Evolutionary conservation across 345 rosid species (phyloP), one percentile per base, ranked within the genome.

Genomic region (Aethionema arabicum): DNA sequence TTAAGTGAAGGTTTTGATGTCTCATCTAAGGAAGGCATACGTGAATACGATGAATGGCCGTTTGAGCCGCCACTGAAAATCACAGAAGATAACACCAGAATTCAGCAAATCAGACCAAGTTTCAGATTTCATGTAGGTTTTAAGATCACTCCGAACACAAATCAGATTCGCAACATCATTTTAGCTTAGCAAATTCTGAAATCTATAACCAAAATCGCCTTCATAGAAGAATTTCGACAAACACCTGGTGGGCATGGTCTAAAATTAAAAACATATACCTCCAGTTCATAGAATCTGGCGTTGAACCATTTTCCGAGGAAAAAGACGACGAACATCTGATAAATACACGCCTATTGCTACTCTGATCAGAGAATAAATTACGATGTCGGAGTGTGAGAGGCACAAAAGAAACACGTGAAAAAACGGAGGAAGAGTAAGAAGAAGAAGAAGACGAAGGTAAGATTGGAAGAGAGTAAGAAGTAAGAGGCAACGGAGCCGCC

Each of bases 21-120:
- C 42, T 74, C 77, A 47, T 82, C 86, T 53, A 79, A 80, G 39
- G 84, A 65, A 74, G 79, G 61, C 76, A 83, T 64, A 33, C 90
- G 61, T 54, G 92, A 43, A 66, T 77, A 61, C 36, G 80, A 82
- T 40, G 83, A 68, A 60, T 80, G 77, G 61, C 96, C 81, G 75
- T 48, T 70, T 61, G 70, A 59, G 61, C 78, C 41, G 61, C 78
- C 41, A 70, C 70, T 59, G 44, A 46, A 56, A 41, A 37, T 14
- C 15, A 43, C 52, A 67, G 51, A 65, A 1, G 45, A 40, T 11
- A 3, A 30, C 12, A 59, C 15, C 36, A 32, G 6, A 16, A 30
- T 9, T 30, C 21, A 70, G 8, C 14, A 14, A 42, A 44, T 57
- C 16, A 36, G 42, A 31, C 10, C 45, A 12, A 31, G 14, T 55